These are phyloP conservation scores for Suillus variegatus DNA, from an alignment of 768 basidiomycete genomes.

Conservation along the genomic window DNA sequence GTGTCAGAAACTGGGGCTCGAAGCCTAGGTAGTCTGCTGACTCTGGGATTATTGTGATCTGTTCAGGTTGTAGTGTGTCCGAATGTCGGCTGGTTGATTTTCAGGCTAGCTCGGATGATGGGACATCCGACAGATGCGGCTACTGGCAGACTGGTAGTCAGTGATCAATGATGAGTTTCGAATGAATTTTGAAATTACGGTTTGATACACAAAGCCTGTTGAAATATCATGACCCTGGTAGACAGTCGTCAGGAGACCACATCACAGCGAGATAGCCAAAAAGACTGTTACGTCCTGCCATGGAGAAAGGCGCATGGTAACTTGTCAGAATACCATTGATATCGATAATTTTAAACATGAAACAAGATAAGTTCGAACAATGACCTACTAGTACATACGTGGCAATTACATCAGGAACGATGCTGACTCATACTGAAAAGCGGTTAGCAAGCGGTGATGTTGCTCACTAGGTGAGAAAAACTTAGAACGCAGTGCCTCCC, in stretches of 20 bases:
- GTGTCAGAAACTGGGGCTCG: background rate
- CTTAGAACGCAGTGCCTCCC: background rate
- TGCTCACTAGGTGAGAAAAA: background rate
- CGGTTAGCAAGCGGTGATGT: background rate
- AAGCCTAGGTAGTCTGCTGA: background rate
- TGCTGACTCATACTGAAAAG: background rate
- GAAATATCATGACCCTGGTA: background rate
- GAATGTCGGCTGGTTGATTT: too few relatives aligned
- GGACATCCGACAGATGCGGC: background rate
- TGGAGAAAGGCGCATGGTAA: background rate
- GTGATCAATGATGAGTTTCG: background rate
- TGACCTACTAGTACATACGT: background rate
- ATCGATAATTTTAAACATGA: slow-evolving; percentile 1
- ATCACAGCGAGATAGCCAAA: background rate
- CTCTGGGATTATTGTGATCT: background rate
- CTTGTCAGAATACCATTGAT: background rate
- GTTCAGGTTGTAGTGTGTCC: background rate
- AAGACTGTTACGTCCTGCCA: background rate
- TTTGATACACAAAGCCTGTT: background rate
- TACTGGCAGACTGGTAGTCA: background rate
- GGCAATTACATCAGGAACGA: background rate
- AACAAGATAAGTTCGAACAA: background rate
- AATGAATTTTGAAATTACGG: background rate
- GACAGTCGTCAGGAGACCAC: background rate
- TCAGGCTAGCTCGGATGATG: background rate